Base-by-base conservation (phyloP, 208 protist species). In the Tritrichomonas foetus region DNA sequence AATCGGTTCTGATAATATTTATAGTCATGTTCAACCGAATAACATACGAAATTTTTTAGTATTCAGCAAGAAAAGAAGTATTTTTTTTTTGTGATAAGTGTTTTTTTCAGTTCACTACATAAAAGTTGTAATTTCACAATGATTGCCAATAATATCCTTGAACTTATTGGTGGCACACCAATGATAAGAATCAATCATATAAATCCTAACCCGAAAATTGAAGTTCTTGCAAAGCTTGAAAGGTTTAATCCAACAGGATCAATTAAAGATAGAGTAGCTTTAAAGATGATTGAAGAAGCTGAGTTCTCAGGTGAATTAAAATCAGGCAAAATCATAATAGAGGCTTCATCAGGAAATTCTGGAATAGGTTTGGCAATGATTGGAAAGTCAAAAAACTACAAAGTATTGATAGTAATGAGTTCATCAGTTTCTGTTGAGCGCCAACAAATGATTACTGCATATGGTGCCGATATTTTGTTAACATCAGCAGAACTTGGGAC, bases 381-480 rank as follows among this genome's bases (percentile, higher is more conserved):
- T n/a, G 97, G 97, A 41, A 97, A 97, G 33, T 96, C 98, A 33
- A 97, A 97, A 92, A 98, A 98, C 57, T 99, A 99, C 96, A 95
- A 96, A 50, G 98, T 98, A 95, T 96, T 98, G 92, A 98, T 99
- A 94, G 98, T 97, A 69, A 97, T 99, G 95, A 97, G 98, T n/a
- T 97, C 98, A 95, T 99, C 98, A 95, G 99, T 99, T 98, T 98
- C 97, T 33, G 96, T 98, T 92, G 98, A 99, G 95, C 99, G 99
- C 95, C 96, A 97, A 93, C 41, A 84, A 47, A 96, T 97, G 22
- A 89, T 98, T 39, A 82, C 96, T 3, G 96, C 97, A 41, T 96
- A 99, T 16, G 98, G 98, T 66, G 98, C 98, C 0, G 95, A 98
- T 55, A 98, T 99, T 82, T 98, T 99, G 82, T 96, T 97, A 93